Base-by-base conservation (phyloP, 1,284 basidiomycete species). In the Leccinum subfulvum region DNA sequence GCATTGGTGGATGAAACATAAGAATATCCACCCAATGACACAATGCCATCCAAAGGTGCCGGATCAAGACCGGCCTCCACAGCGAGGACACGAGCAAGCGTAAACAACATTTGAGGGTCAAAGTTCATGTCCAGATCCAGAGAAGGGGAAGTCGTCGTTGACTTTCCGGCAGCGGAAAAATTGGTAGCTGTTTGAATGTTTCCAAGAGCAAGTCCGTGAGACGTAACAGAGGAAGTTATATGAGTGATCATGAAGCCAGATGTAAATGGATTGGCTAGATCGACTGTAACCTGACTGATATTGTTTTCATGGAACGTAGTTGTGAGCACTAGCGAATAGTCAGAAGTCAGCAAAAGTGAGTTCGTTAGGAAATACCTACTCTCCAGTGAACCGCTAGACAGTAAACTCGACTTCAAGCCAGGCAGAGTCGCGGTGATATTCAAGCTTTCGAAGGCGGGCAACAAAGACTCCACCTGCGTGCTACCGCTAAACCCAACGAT, bases 81-180 rank as follows among this genome's bases (percentile, higher is more conserved):
- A 9, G 88, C 89, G 5, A 92, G 79, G 3, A 81, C 80, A 28
- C 90, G 83, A 33, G 89, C 87, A 16, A 92, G 78, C 0, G 87
- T 88, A 72, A 93, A 92, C 49, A 93, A 78, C 35, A 84, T 78
- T n/a, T 84, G 75, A 23, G 89, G 90, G 67, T 90, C 87, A 65
- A 89, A 82, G 72, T 92, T 92, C 81, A 92, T 81, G 68, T 84
- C 77, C 54, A 93, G 75, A 60, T 85, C 76, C 62, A 92, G 75
- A 7, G 72, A 71, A 3, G 90, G 89, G 11, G 88, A 90, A 37
- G 78, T 76, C 2, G 84, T 87, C 3, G 80, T 83, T 5, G 80
- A 74, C 62, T 86, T 85, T 14, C 88, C 86, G 6, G 78, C 69
- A 0, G 84, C 80, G 11, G 72, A 71, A 68, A 91, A 90, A 65